Evolutionary conservation across 306 rosid species (phyloP).

Genomic region (Cucumis sativus): DNA sequence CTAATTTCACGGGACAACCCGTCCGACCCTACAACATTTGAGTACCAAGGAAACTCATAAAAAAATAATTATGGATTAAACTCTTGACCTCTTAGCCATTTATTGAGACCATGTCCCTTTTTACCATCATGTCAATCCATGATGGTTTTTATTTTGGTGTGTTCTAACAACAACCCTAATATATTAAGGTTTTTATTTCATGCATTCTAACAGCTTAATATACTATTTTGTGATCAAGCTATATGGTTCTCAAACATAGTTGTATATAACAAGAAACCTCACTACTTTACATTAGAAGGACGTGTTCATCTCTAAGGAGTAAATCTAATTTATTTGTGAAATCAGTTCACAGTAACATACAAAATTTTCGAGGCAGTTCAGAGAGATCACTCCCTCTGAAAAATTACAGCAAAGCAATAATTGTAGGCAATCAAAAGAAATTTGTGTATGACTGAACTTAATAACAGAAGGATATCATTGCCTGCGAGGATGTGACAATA

Average conservation of each 20-base stretch:
- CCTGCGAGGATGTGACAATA: neutral
- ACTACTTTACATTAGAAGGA: neutral
- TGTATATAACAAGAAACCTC: neutral
- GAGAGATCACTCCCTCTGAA: neutral
- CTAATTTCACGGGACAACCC: no score
- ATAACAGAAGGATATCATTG: neutral
- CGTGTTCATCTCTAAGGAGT: neutral
- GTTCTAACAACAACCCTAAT: no score
- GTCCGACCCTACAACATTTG: no score
- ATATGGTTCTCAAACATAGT: neutral
- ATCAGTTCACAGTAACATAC: neutral
- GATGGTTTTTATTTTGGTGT: neutral
- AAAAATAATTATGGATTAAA: no score
- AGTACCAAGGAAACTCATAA: no score
- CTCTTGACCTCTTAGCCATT: no score
- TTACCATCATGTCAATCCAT: no score
- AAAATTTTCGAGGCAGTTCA: neutral
- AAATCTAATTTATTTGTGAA: neutral
- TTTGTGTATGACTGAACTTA: neutral
- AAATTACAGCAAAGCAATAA: neutral
- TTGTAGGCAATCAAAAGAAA: neutral
- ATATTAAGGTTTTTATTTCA: neutral
- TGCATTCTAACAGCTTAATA: neutral
- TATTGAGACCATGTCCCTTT: no score
- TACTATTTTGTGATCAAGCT: neutral